Evolutionary conservation across 1,139 yeast genomes (phyloP).

Genomic region (Groenewaldozyma auringiensis): DNA sequence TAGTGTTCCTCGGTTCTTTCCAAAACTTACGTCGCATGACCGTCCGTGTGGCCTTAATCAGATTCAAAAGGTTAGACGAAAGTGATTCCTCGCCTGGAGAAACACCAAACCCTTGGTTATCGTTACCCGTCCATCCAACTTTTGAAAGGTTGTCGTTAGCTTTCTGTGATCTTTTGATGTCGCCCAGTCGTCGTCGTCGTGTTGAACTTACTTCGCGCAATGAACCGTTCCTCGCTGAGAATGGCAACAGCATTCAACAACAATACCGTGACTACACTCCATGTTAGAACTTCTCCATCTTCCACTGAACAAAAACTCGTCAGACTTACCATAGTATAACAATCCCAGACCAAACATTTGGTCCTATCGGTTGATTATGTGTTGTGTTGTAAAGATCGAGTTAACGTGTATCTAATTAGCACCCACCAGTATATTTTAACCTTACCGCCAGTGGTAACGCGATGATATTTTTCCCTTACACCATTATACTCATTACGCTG

Average conservation of each 20-base stretch:
- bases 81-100: conserved; percentile 40
- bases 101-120: conserved; percentile 33
- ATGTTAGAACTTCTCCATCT: no score
- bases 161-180: neutral
- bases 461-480: no score
- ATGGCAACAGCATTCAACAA: conserved; percentile 73
- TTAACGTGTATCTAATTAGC: no score
- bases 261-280: conserved; percentile 41
- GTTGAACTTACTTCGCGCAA: conserved; percentile 60
- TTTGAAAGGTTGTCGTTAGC: conserved; percentile 6
- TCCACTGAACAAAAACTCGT: neutral
- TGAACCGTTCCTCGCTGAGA: conserved; percentile 72
- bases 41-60: conserved; percentile 69
- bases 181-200: no score
- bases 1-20: no score
- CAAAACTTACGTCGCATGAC: conserved; percentile 52
- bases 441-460: no score
- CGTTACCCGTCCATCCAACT: conserved; percentile 28
- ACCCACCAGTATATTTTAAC: no score
- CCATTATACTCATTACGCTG: no score
- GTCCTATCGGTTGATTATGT: no score
- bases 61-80: conserved; percentile 50
- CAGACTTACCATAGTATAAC: conserved; percentile 47
- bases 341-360: conserved; percentile 68
- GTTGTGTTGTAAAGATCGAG: no score